Percentiles rank a stretch among this genome's conserved stretches.
Evolutionary conservation across 2,329 filamentous ascomycete genomes (phyloP).

Genomic region (Colletotrichum truncatum): DNA sequence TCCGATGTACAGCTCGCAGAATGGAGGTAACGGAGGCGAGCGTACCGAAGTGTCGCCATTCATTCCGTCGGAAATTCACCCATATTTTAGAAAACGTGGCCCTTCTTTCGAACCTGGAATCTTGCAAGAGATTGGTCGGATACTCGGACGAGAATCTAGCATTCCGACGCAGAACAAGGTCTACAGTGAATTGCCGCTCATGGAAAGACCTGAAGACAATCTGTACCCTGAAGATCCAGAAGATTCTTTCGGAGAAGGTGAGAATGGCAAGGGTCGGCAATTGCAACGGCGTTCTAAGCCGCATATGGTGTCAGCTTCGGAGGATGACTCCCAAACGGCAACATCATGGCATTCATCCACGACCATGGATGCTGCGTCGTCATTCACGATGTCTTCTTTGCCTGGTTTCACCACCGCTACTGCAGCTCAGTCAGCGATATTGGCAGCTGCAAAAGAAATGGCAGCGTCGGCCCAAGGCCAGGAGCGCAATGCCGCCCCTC

Average conservation of each 20-base stretch:
- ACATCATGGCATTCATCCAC: slow-evolving; percentile 46
- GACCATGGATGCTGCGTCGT: slow-evolving; percentile 68
- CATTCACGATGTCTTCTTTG: slow-evolving; percentile 67
- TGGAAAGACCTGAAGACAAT: slow-evolving; percentile 72
- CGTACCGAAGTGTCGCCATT: slow-evolving; percentile 71
- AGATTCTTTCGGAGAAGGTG: slow-evolving; percentile 20
- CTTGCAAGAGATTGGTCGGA: slow-evolving; percentile 74
- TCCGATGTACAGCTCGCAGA: slow-evolving; percentile 73
- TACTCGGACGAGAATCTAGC: slow-evolving; percentile 68
- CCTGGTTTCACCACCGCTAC: slow-evolving; percentile 71
- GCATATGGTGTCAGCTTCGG: slow-evolving; percentile 1
- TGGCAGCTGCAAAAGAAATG: slow-evolving; percentile 39
- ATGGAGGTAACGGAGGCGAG: slow-evolving; percentile 63
- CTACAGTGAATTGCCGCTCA: slow-evolving; percentile 58
- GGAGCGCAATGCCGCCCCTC: slow-evolving; percentile 30
- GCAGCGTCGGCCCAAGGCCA: slow-evolving; percentile 24
- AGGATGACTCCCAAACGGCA: neutral
- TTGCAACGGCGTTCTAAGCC: slow-evolving; percentile 15
- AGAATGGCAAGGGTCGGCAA: slow-evolving; percentile 11
- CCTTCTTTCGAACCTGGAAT: slow-evolving; percentile 73
- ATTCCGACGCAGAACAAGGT: slow-evolving; percentile 64
- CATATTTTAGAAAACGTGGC: slow-evolving; percentile 65
- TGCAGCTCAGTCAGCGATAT: slow-evolving; percentile 57
- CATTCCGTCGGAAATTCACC: slow-evolving; percentile 57
- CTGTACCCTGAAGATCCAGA: slow-evolving; percentile 62